Base-by-base conservation (phyloP, 257 asterid genomes). In the Linderniella brevidens region DNA sequence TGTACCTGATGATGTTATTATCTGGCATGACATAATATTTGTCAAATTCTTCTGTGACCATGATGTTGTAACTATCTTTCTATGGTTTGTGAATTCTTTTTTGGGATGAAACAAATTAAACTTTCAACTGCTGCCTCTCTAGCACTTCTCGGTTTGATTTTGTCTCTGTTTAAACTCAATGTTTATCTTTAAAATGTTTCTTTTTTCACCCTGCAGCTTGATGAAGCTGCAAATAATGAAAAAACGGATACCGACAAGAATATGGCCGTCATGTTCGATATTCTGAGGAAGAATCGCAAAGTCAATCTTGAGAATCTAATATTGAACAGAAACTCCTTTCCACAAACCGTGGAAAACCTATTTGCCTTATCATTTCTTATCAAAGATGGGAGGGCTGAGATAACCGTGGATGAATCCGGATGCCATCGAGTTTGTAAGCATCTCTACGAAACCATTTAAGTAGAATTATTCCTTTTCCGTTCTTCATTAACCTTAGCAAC, bases 341-440 rank as follows among this genome's bases (percentile, higher is more conserved):
- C 98, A 13, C 93, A 90, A 64, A 81, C 98, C 19, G 93, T 85
- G 62, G 98, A 90, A 54, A 90, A 90, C 66, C 64, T 90, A 48
- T 90, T 90, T 78, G 87, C 98, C 46, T 61, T 90, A 37, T 85
- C 99, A 35, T 90, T 90, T 65, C 76, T 90, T 17, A 59, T 73
- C 54, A 90, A 75, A 71, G 99, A 90, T 65, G 98, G 98, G 35
- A 79, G 98, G 46, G 93, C 92, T 36, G 79, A 73, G 66, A 62
- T 87, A 41, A 56, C 70, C 11, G 75, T 75, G 29, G 85, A 76
- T 20, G 83, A 68, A 37, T 38, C 68, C 55, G 69, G 92, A 60
- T 46, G 59, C 44, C 99, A 90, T 70, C 52, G 69, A 35, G 93
- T 85, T 57, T 58, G 99, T 90, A 75, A 62, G 93, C 50, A 59